A percentile compares a stretch with the other conserved stretches of the same genome.
Evolutionary conservation across 129 eudicot genomes (phyloP).

Genomic region (Chrysanthemum makinoi): DNA sequence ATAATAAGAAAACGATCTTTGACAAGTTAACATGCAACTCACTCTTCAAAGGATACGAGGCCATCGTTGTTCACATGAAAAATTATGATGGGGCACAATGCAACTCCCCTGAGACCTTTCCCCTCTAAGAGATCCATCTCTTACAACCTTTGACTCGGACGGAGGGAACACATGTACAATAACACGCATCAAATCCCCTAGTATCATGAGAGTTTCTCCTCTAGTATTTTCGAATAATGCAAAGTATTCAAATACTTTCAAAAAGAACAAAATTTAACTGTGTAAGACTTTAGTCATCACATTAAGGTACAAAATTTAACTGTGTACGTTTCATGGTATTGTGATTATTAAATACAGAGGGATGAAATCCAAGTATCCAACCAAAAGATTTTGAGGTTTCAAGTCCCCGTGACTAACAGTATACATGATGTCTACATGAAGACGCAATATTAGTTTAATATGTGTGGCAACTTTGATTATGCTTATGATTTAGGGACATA

Average conservation of each 20-base stretch:
- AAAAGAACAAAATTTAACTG: constrained; percentile 19
- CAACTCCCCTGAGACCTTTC: constrained; percentile 72
- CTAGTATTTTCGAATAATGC: constrained; percentile 48
- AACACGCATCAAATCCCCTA: constrained; percentile 86
- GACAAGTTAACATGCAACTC: constrained; percentile 12
- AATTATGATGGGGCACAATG: constrained; percentile 69
- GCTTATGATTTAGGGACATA: too few species aligned
- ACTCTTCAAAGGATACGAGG: constrained; percentile 73
- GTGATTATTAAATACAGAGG: too few species aligned
- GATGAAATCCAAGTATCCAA: too few species aligned
- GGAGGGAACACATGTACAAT: constrained; percentile 94
- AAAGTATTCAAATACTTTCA: constrained; percentile 76
- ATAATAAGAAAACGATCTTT: neutral
- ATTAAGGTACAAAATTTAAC: constrained; percentile 6
- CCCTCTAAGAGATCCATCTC: constrained; percentile 80
- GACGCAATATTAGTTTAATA: too few species aligned
- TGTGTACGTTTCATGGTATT: too few species aligned
- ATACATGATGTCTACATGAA: too few species aligned
- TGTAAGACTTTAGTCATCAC: constrained; percentile 12
- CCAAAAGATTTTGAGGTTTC: too few species aligned
- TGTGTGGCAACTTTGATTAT: too few species aligned
- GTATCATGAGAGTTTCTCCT: constrained; percentile 76
- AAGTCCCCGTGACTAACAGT: too few species aligned
- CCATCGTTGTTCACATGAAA: constrained; percentile 74
- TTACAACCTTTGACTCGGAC: constrained; percentile 69